Base-by-base conservation (phyloP, 768 basidiomycete species). In the Suillus cothurnatus region DNA sequence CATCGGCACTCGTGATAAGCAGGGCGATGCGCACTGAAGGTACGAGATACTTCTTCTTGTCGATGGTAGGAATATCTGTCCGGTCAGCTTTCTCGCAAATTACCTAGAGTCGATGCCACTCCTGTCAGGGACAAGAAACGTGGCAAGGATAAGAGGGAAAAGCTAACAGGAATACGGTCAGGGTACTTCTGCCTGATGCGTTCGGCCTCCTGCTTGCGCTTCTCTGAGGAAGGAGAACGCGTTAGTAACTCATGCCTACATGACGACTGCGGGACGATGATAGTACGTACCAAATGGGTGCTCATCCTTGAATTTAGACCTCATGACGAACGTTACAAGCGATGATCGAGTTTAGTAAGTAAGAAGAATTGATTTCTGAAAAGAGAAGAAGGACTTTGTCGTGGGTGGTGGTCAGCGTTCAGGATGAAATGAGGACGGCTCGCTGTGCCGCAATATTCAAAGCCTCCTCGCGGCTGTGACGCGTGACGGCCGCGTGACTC, bases 41-140 rank as follows among this genome's bases (percentile, higher is more conserved):
- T 12, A 99, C 97, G 61, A 99, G 85, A 72, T 99, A 99, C 85
- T 99, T 99, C 95, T 99, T 99, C 93, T 99, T 99, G 86, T 99
- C 97, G 76, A 99, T 98, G 34, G 95, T 96, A 0, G 96, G 94
- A 77, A 99, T 99, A 81, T 99, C 97, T 63, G 95, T 96, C 73
- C 92, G 87, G 83, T 99, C 96, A 59, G 95, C 96, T 82, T 97
- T 98, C 87, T 99, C 97, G 81, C 97, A 99, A 80, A 99, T 99
- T 64, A 99, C 97, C 96, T 98, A 70, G 47, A 65, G 63, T 59
- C 45, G 57, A 39, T 41, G 63, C 52, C 36, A 38, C 68, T 66
- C 61, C 43, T 58, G 50, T 66, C 19, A 69, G 56, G 68, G 66
- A 61, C 53, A 49, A 38, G 47, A 41, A 52, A 21, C 56, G 68